Evolutionary conservation across 2,329 filamentous ascomycete species (phyloP), one percentile per base, ranked within the genome.

Genomic region (Helotiales sp.): DNA sequence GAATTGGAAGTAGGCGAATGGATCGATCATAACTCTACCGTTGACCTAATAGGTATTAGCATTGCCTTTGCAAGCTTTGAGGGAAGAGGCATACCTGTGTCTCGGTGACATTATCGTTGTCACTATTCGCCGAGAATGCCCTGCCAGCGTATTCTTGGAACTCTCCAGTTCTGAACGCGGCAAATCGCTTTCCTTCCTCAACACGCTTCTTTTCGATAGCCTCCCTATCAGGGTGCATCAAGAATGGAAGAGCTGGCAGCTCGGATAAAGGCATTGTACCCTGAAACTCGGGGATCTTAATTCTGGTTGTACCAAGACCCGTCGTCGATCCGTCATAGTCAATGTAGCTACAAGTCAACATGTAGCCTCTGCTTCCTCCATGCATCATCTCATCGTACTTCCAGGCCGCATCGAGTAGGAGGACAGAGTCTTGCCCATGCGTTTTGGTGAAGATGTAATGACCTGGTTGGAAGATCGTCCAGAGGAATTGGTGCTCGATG

Each of bases 21-120:
- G 87, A 75, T 97, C 93, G 20, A 97, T 83, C 93, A 97, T 96
- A 68, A 96, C 85, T 20, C 93, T 89, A 17, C 93, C 91, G 68
- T 93, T 92, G 77, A 96, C 64, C 59, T 63, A n/a, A 28, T 6
- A 15, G 8, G n/a, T 3, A 28, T 52, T 62, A 40, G 20, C 2
- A 30, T 13, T 20, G 2, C 2, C 22, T 40, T 3, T 11, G 28
- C n/a, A 13, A 20, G 2, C 20, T 26, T 5, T 1, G 20, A 22
- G 30, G 8, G 26, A 1, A 10, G 57, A 67, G 7, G 15, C 43
- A 30, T 82, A 85, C 63, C 45, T 65, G 63, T 54, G 47, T 63
- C 28, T 63, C 49, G 8, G 28, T 32, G 15, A 50, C 26, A 24
- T 55, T 52, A 24, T 28, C 50, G 8, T 24, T 63, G 22, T 54